Conservation (phyloP, 441 rosid genomes). For the Syzygium syzygioides region DNA sequence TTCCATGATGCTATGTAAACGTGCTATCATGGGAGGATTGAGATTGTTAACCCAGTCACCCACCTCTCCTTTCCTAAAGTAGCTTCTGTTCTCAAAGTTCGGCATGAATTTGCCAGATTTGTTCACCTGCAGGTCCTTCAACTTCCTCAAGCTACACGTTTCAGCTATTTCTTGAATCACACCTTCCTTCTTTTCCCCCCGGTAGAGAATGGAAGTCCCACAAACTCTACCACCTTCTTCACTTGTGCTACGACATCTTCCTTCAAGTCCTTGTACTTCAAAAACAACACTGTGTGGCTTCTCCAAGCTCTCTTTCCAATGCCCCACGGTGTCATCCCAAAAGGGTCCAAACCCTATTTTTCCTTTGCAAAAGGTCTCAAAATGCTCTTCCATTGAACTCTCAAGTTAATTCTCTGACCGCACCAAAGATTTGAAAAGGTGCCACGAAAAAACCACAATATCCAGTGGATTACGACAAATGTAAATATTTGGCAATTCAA, state of each 20-base stretch:
- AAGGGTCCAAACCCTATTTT: background rate
- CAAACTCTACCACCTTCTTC: background rate
- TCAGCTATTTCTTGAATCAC: too few relatives aligned
- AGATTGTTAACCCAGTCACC: too few relatives aligned
- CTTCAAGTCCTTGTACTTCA: background rate
- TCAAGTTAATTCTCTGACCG: background rate
- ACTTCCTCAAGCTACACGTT: too few relatives aligned
- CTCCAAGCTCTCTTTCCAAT: background rate
- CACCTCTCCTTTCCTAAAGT: too few relatives aligned
- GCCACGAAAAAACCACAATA: background rate
- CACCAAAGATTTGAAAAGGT: background rate
- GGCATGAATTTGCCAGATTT: too few relatives aligned
- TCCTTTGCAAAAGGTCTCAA: background rate
- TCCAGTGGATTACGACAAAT: background rate
- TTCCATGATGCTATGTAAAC: too few relatives aligned
- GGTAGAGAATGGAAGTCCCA: background rate
- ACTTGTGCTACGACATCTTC: background rate
- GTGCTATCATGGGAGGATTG: too few relatives aligned
- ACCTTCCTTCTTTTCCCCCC: too few relatives aligned
- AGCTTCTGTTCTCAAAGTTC: too few relatives aligned
- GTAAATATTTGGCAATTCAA: background rate
- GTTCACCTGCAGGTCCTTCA: too few relatives aligned
- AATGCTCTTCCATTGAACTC: background rate
- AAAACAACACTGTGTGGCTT: background rate
- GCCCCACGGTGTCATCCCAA: background rate